Conservation (phyloP, 78 protist species). For the Dictyostelium firmibasis region DNA sequence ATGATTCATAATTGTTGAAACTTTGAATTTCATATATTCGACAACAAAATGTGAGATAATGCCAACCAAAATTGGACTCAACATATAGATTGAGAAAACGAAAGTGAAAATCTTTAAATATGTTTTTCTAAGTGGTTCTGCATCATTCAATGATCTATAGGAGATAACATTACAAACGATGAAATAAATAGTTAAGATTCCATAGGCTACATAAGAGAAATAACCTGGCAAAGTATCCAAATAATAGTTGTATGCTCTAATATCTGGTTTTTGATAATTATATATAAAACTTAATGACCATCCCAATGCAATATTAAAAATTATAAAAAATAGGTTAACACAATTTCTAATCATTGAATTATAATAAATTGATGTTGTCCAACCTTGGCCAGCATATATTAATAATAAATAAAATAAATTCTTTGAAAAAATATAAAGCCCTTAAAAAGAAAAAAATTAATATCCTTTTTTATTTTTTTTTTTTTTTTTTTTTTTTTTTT, state of each 20-base stretch:
- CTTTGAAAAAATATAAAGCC: not conserved
- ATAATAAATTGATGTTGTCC: slow-evolving; percentile 54
- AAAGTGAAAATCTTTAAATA: not conserved
- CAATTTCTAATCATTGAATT: not conserved
- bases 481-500: not conserved
- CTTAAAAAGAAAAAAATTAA: not conserved
- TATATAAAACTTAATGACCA: not conserved
- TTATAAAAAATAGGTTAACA: not conserved
- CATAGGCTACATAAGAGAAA: not conserved
- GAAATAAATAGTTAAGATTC: not conserved
- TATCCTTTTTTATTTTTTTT: not conserved
- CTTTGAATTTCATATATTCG: not conserved
- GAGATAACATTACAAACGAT: not conserved
- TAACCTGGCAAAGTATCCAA: not conserved
- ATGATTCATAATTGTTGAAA: not conserved
- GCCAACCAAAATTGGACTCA: not conserved
- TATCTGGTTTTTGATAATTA: not conserved
- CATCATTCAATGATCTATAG: not conserved
- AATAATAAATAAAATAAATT: slow-evolving; percentile 7
- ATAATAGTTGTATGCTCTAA: not conserved
- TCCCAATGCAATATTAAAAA: not conserved
- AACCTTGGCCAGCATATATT: slow-evolving; percentile 37
- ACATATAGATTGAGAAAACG: not conserved
- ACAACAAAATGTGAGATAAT: not conserved
- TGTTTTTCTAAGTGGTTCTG: not conserved